Evolutionary conservation across 768 basidiomycete species (phyloP).

Genomic region (Pisolithus microcarpus): DNA sequence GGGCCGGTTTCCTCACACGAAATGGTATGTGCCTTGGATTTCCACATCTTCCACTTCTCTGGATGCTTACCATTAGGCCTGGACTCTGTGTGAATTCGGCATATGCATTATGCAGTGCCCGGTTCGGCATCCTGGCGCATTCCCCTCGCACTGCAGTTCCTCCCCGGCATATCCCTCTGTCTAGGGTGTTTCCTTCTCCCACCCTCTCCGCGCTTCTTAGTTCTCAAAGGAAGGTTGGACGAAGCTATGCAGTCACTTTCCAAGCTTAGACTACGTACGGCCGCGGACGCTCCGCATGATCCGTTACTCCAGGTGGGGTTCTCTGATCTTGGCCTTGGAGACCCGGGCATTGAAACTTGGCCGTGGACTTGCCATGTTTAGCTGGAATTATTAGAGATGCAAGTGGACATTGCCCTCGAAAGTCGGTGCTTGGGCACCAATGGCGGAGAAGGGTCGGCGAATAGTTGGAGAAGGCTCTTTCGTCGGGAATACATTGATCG

Average conservation of each 20-base stretch:
- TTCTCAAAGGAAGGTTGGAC: slow-evolving; percentile 42
- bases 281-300: slow-evolving; percentile 43
- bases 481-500: slow-evolving; percentile 45
- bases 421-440: slow-evolving; percentile 26
- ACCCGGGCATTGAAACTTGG: not conserved
- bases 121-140: slow-evolving; percentile 70
- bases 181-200: slow-evolving; percentile 49
- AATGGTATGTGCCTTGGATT: slow-evolving; percentile 29
- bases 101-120: slow-evolving; percentile 33
- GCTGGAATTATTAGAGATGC: slow-evolving; percentile 76
- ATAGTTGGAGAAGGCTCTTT: slow-evolving; percentile 54
- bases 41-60: too few relatives aligned
- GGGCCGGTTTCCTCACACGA: slow-evolving; percentile 72
- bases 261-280: slow-evolving; percentile 39
- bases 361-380: slow-evolving; percentile 17
- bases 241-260: slow-evolving; percentile 56
- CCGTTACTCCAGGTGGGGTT: slow-evolving; percentile 40
- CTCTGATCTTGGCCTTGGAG: not conserved
- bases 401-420: slow-evolving; percentile 53
- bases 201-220: slow-evolving; percentile 42
- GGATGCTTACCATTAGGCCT: not conserved
- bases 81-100: not conserved
- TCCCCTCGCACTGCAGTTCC: slow-evolving; percentile 63
- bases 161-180: slow-evolving; percentile 61
- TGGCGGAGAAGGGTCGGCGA: not conserved